Base-by-base conservation (phyloP, 192 early-diverging fungal genomes). In the Tieghemiomyces parasiticus region DNA sequence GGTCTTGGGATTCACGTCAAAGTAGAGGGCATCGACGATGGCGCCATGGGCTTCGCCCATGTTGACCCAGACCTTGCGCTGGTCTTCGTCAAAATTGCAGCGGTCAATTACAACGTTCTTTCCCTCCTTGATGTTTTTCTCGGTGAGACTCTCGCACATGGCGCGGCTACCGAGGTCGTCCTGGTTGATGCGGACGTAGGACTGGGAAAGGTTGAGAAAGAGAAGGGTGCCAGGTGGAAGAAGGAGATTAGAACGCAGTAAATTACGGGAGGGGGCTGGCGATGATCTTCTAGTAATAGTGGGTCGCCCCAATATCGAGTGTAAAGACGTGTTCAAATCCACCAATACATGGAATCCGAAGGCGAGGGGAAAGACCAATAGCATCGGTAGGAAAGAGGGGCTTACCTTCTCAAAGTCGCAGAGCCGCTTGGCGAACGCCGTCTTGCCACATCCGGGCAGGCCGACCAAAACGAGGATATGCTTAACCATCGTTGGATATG, bases 21-120 rank as follows among this genome's bases (percentile, higher is more conserved):
- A 78, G 62, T 84, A 78, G 59, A 89, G 78, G 24, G 78, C 80
- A 67, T 89, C 75, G 2, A 86, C 73, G 2, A 72, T 60, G 35
- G 78, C 66, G 46, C 73, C 70, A 16, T 74, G 68, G 25, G 80
- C 65, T 31, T 74, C 63, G 35, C 85, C 86, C 47, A 87, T 72
- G 44, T 74, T 72, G 35, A 87, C 66, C 84, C 84, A 89, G 58
- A 76, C 76, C 66, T 79, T 80, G 58, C 86, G 78, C 68, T 89
- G 86, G 59, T 73, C 69, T 51, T 74, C 68, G 63, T 89, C 81
- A 76, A 89, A 89, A 70, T 89, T 89, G 71, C 83, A 82, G 30
- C 86, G 79, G 66, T 89, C 86, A n/a, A 89, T 75, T 58, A 89
- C 71, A 12, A 86, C 81, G 64, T 78, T 83, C 59, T 82, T 75